These are phyloP conservation scores for Uronychia binucleata DNA, from an alignment of 73 alveolate genomes.

Conservation along the genomic window DNA sequence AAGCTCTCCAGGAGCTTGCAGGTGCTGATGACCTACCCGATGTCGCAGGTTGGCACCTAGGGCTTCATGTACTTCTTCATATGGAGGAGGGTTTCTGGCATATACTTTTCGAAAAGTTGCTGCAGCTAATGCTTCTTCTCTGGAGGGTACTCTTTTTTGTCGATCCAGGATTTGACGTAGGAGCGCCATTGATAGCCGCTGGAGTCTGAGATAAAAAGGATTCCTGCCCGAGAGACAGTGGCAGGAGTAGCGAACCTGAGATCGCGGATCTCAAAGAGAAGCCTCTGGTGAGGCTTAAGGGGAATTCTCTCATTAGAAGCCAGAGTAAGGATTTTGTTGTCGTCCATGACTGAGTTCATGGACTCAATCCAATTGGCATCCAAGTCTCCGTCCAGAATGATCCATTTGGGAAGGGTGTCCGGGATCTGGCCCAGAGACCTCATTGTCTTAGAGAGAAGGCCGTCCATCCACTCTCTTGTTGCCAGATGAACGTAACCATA, in stretches of 20 bases:
- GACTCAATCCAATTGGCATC: conserved; percentile 99
- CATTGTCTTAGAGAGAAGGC: conserved; percentile 98
- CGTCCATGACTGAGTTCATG: conserved; percentile 99
- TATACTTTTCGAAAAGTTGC: conserved; percentile 80
- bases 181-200: conserved; percentile 78
- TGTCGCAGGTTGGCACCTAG: conserved; percentile 92
- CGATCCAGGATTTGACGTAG: conserved; percentile 73
- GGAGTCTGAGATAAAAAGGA: conserved; percentile 93
- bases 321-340: conserved; percentile 96
- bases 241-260: conserved; percentile 99
- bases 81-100: conserved; percentile 83
- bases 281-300: conserved; percentile 99
- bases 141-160: conserved; percentile 54
- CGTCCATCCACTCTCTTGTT: conserved; percentile 99
- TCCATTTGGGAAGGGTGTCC: conserved; percentile 99
- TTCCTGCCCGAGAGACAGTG: conserved; percentile 99
- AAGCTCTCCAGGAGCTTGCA: conserved; percentile 94
- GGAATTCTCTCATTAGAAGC: conserved; percentile 99
- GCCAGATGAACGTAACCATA: conserved; percentile 98
- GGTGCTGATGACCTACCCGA: conserved; percentile 89
- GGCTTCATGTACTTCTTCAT: conserved; percentile 86
- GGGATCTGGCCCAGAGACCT: conserved; percentile 95
- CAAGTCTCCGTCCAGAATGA: conserved; percentile 98
- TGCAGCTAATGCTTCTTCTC: conserved; percentile 69
- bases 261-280: conserved; percentile 99